Percentiles rank a stretch among this genome's conserved stretches.
Evolutionary conservation across 805 yeast species (phyloP).

Genomic region (Phaffomyces antillensis): DNA sequence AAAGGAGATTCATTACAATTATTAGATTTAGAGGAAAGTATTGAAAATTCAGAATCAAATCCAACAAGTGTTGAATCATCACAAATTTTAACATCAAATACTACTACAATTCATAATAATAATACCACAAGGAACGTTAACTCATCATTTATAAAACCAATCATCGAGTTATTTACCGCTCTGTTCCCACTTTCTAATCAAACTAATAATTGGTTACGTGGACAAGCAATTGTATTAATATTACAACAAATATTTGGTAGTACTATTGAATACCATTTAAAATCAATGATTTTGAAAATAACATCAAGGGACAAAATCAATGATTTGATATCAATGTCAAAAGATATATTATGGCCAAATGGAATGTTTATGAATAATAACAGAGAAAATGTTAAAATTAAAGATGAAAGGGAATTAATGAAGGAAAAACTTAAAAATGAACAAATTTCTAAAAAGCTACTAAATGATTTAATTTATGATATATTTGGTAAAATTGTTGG

Average conservation of each 20-base stretch:
- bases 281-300: slow-evolving; percentile 32
- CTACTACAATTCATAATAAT: neutral
- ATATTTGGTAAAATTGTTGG: slow-evolving; percentile 73
- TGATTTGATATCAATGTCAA: slow-evolving; percentile 29
- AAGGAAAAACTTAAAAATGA: slow-evolving; percentile 45
- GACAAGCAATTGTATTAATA: slow-evolving; percentile 72
- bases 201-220: slow-evolving; percentile 73
- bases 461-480: slow-evolving; percentile 55
- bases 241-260: slow-evolving; percentile 84
- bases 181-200: slow-evolving; percentile 54
- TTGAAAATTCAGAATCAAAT: neutral
- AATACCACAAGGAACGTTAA: neutral
- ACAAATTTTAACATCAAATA: neutral
- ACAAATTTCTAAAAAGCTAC: slow-evolving; percentile 50
- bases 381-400: slow-evolving; percentile 16
- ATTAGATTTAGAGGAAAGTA: neutral
- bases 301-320: slow-evolving; percentile 40
- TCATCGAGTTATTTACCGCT: slow-evolving; percentile 67
- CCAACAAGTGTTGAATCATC: neutral
- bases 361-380: slow-evolving; percentile 36
- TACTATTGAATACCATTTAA: slow-evolving; percentile 59
- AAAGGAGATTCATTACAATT: slow-evolving; percentile 7
- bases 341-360: slow-evolving; percentile 40
- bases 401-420: slow-evolving; percentile 38
- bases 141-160: slow-evolving; percentile 64